Conservation (phyloP, 345 rosid species). For the Lepidium africanum region DNA sequence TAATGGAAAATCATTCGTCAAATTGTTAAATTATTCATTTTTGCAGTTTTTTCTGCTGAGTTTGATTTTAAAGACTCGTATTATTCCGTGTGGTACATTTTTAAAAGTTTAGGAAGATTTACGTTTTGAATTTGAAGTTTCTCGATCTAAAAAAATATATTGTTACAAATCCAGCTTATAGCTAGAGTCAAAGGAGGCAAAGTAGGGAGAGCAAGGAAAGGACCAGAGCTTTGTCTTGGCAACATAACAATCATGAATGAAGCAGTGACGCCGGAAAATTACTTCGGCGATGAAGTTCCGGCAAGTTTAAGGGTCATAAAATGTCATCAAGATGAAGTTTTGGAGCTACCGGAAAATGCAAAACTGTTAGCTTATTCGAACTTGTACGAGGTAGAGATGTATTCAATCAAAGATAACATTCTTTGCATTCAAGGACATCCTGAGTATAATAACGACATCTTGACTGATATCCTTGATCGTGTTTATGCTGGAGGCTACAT, state of each 20-base stretch:
- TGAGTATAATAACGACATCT: conserved; percentile 74
- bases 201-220: conserved; percentile 53
- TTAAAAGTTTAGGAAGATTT: too few species aligned
- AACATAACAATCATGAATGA: conserved; percentile 42
- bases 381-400: conserved; percentile 74
- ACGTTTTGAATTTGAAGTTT: too few species aligned
- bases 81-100: too few species aligned
- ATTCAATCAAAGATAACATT: conserved; percentile 41
- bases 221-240: conserved; percentile 75
- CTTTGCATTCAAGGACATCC: conserved; percentile 89
- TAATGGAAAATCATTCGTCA: too few species aligned
- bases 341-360: conserved; percentile 64
- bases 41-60: too few species aligned
- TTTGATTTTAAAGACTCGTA: too few species aligned
- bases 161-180: too few species aligned
- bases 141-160: too few species aligned
- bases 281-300: too few species aligned
- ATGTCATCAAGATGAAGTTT: conserved; percentile 75
- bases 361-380: conserved; percentile 68
- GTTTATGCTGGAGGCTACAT: conserved; percentile 41
- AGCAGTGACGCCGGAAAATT: too few species aligned
- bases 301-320: too few species aligned
- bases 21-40: too few species aligned
- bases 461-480: conserved; percentile 61
- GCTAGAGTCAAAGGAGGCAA: conserved; percentile 58